Evolutionary conservation across 768 basidiomycete species (phyloP), one percentile per base, ranked within the genome.

Genomic region (Tephrocybe sp.): DNA sequence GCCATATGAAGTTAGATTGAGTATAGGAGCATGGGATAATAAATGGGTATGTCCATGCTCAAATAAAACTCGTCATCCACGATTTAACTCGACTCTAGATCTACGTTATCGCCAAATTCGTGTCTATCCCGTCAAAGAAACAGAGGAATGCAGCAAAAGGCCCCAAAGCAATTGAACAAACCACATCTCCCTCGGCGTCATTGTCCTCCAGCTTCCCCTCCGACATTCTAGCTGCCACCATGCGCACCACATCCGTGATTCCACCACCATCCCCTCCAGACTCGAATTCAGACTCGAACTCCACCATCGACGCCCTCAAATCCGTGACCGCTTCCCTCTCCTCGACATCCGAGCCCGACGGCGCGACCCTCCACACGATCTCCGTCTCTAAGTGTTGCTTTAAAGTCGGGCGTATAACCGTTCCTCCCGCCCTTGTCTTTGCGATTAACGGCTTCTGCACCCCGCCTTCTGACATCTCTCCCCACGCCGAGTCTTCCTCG

Each of bases 351-450:
- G 79, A 81, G 56, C 66, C 70, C 0, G 85, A 86, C 53, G 84
- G 82, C 35, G 76, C 77, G 1, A 68, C 69, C 26, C 63, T 87
- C 5, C 79, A 90, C 63, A 86, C 86, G 50, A 61, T 89, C 52
- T 72, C 77, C 41, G 67, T 91, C 48, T 82, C 82, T 22, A 80
- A 79, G 44, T 49, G 79, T 18, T 87, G 85, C 60, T 88, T 82
- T 75, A 91, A 90, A 63, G 60, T 76, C 19, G 83, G 82, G 0
- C 77, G 87, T 1, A 84, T 90, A 52, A 89, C 86, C 16, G 75
- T 89, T 45, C 88, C 88, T 1, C 89, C 89, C 11, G 72, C 74
- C 3, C 51, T 91, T 52, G 77, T 78, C 9, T 64, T 89, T 27
- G 84, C 81, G 0, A 55, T 69, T 1, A 82, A 85, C 51, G 89